Conservation (phyloP, 2,329 filamentous ascomycete species). For the Fusarium redolens region DNA sequence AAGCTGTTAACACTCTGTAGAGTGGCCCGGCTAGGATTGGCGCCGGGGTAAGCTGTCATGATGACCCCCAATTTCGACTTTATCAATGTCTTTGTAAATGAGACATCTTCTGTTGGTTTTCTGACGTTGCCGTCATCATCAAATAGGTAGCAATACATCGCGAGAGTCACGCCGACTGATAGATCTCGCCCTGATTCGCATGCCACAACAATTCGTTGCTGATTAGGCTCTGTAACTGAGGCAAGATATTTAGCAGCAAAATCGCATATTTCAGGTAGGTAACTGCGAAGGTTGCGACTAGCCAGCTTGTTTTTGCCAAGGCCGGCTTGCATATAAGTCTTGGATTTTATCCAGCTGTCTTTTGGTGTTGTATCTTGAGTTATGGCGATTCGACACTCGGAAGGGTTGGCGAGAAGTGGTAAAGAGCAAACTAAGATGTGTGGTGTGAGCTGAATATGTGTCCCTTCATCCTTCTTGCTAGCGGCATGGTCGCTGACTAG, state of each 20-base stretch:
- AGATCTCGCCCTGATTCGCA: slow-evolving; percentile 85
- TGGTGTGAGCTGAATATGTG: slow-evolving; percentile 49
- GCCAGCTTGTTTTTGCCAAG: slow-evolving; percentile 81
- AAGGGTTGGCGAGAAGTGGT: slow-evolving; percentile 36
- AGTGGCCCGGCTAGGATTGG: slow-evolving; percentile 85
- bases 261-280: slow-evolving; percentile 70
- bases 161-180: slow-evolving; percentile 80
- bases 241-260: slow-evolving; percentile 62
- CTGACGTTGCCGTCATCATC: slow-evolving; percentile 68
- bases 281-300: slow-evolving; percentile 81
- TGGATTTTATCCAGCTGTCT: slow-evolving; percentile 54
- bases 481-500: slow-evolving; percentile 53
- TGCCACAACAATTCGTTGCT: slow-evolving; percentile 64
- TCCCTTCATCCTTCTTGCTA: slow-evolving; percentile 12
- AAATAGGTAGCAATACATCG: slow-evolving; percentile 79
- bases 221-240: neutral
- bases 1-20: slow-evolving; percentile 93
- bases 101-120: slow-evolving; percentile 35
- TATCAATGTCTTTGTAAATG: slow-evolving; percentile 80
- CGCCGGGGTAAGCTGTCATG: slow-evolving; percentile 80
- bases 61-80: slow-evolving; percentile 84
- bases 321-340: slow-evolving; percentile 65
- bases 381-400: slow-evolving; percentile 57
- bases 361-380: slow-evolving; percentile 56
- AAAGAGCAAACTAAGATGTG: slow-evolving; percentile 53